Evolutionary conservation across 768 basidiomycete species (phyloP).

Genomic region (Pleurotus giganteus): DNA sequence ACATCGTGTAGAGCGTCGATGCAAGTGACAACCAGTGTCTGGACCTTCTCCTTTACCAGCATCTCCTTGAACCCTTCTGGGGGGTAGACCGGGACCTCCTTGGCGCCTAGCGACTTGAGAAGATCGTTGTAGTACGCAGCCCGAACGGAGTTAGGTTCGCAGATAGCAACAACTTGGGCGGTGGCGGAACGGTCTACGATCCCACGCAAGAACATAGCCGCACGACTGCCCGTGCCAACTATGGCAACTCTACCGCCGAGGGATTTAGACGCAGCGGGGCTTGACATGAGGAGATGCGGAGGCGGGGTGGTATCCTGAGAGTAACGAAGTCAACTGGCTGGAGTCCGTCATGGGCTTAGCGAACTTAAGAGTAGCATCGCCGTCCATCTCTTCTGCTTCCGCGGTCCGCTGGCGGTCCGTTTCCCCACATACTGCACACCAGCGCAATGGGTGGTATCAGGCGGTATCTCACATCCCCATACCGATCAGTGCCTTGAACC

Average conservation of each 20-base stretch:
- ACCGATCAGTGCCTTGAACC: neutral
- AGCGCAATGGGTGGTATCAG: neutral
- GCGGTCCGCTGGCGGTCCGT: constrained; percentile 1
- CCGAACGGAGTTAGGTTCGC: constrained; percentile 44
- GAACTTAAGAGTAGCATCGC: neutral
- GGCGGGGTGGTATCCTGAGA: too few relatives aligned
- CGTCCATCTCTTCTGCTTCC: neutral
- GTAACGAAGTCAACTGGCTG: neutral
- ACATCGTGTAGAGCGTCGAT: constrained; percentile 46
- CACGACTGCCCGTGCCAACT: constrained; percentile 40
- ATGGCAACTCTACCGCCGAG: constrained; percentile 37
- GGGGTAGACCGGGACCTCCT: constrained; percentile 34
- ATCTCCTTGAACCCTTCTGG: constrained; percentile 42
- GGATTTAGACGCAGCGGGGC: constrained; percentile 20
- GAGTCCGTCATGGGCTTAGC: neutral
- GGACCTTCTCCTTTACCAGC: constrained; percentile 42
- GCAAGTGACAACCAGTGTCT: constrained; percentile 48
- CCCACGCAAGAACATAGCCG: constrained; percentile 45
- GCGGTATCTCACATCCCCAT: neutral
- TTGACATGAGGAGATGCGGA: neutral
- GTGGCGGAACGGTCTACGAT: constrained; percentile 41
- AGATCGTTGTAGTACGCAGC: constrained; percentile 44
- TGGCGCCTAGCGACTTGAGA: constrained; percentile 35
- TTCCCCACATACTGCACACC: neutral
- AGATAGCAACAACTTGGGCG: constrained; percentile 39